Evolutionary conservation across 441 rosid genomes (phyloP).

Genomic region (Sinapis alba): DNA sequence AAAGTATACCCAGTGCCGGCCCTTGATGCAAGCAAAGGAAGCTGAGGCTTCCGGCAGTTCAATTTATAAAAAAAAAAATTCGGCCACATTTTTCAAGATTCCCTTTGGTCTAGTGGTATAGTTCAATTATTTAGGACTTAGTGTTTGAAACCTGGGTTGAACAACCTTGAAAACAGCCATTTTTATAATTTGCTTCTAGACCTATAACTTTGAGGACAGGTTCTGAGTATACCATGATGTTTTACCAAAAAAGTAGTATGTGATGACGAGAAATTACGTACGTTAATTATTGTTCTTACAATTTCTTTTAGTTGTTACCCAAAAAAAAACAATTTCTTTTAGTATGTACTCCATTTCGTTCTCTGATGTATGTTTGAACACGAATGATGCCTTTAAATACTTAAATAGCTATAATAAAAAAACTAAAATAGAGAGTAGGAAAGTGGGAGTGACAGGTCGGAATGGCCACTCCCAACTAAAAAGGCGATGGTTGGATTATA

Average conservation of each 20-base stretch:
- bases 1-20: background rate
- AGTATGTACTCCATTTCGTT: background rate
- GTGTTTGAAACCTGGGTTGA: no score
- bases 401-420: conserved; percentile 1
- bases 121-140: no score
- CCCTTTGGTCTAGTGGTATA: no score
- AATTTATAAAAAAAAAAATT: no score
- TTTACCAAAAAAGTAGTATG: no score
- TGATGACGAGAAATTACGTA: background rate
- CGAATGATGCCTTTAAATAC: background rate
- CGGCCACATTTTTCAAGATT: no score
- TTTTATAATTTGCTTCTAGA: no score
- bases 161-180: no score
- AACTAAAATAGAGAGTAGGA: background rate
- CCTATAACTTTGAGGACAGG: no score
- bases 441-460: conserved; percentile 27
- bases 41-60: no score
- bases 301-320: background rate
- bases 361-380: background rate
- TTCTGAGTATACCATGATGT: no score
- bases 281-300: background rate
- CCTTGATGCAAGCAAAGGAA: no score
- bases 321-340: background rate
- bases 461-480: conserved; percentile 21
- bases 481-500: conserved; percentile 35